phyloP scores from a whole-genome alignment of 2,329 filamentous ascomycete species.

The Cucurbitaria berberidis region DNA sequence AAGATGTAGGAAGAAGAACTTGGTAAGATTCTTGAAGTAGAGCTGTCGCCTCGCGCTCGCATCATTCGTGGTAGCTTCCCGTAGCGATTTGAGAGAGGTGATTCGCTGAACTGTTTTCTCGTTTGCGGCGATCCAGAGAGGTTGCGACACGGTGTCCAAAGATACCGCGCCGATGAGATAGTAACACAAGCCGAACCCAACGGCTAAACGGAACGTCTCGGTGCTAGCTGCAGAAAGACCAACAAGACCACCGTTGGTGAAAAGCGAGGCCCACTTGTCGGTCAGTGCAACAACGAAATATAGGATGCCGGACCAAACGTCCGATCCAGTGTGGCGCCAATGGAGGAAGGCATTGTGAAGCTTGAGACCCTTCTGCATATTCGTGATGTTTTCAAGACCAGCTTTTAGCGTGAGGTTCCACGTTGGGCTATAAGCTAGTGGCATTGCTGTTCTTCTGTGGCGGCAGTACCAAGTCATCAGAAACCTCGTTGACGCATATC shows the following conservation, averaged over 20 bases:
- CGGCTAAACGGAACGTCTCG: slow-evolving; percentile 51
- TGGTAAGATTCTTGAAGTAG: slow-evolving; percentile 58
- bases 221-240: slow-evolving; percentile 48
- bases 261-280: slow-evolving; percentile 59
- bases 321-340: slow-evolving; percentile 59
- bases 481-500: slow-evolving; percentile 57
- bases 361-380: slow-evolving; percentile 57
- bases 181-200: slow-evolving; percentile 62
- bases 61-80: slow-evolving; percentile 52
- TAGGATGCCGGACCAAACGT: slow-evolving; percentile 58
- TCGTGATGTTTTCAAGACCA: slow-evolving; percentile 55
- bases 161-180: slow-evolving; percentile 62
- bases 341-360: slow-evolving; percentile 62
- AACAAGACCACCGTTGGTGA: slow-evolving; percentile 53
- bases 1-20: slow-evolving; percentile 57
- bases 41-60: slow-evolving; percentile 53
- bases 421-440: slow-evolving; percentile 58
- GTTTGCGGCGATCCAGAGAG: slow-evolving; percentile 54
- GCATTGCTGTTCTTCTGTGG: slow-evolving; percentile 50
- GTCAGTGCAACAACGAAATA: slow-evolving; percentile 61
- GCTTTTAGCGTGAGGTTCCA: slow-evolving; percentile 61
- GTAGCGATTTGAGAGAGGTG: slow-evolving; percentile 50
- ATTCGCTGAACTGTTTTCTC: slow-evolving; percentile 50
- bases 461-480: slow-evolving; percentile 58
- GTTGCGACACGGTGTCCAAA: slow-evolving; percentile 60